Evolutionary conservation across 202 grass and related monocot genomes (phyloP).

Genomic region (Brachypodium distachyon): DNA sequence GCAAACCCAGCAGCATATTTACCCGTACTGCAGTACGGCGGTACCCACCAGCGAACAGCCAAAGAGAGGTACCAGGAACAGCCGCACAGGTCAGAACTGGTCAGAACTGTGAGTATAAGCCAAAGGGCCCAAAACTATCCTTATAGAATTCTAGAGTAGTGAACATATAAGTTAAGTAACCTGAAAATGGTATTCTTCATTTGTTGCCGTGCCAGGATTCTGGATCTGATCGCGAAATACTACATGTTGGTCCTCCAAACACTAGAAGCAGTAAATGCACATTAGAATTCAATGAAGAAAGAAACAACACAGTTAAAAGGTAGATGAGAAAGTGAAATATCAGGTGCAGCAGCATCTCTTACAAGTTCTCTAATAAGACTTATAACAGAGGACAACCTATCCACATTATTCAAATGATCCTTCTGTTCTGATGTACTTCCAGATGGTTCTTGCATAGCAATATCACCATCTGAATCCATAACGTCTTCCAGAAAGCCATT

Average conservation of each 20-base stretch:
- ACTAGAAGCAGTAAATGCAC: constrained; percentile 29
- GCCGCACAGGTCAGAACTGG: background rate
- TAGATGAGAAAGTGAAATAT: constrained; percentile 17
- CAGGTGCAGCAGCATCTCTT: constrained; percentile 25
- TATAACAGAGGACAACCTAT: constrained; percentile 44
- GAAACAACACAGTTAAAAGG: background rate
- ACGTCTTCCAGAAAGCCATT: constrained; percentile 85
- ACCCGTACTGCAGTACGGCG: background rate
- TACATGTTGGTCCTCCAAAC: constrained; percentile 53
- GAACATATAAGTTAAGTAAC: constrained; percentile 15
- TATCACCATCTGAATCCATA: constrained; percentile 16
- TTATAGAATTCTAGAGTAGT: background rate
- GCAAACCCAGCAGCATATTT: background rate
- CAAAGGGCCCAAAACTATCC: background rate
- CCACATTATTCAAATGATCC: constrained; percentile 33
- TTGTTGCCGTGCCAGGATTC: constrained; percentile 31
- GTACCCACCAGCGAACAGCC: background rate
- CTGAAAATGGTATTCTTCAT: constrained; percentile 53
- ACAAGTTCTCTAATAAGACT: constrained; percentile 60
- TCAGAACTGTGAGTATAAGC: constrained; percentile 11
- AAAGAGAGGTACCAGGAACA: background rate
- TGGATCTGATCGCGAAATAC: constrained; percentile 46
- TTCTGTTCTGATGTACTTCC: constrained; percentile 40
- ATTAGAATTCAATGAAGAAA: constrained; percentile 14
- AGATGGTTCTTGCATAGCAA: constrained; percentile 30